Evolutionary conservation across 148 eudicot species (phyloP).

Genomic region (Simmondsia chinensis): DNA sequence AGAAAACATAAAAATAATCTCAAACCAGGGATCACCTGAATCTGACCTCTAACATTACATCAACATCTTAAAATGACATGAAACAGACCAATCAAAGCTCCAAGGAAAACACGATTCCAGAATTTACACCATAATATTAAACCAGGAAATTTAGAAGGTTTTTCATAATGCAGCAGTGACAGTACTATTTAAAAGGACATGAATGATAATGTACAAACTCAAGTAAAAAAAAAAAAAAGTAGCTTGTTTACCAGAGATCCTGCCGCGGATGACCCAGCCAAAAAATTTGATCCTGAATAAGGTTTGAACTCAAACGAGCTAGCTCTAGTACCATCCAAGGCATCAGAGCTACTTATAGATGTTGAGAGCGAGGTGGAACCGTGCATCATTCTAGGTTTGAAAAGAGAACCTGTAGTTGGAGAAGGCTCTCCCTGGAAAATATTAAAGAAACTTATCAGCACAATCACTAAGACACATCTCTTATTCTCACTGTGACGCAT

Average conservation of each 20-base stretch:
- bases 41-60: too few species aligned
- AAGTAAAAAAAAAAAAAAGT: too few species aligned
- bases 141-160: too few species aligned
- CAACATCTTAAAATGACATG: too few species aligned
- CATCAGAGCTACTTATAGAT: slow-evolving; percentile 31
- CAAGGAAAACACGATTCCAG: too few species aligned
- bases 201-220: too few species aligned
- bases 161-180: too few species aligned
- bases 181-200: too few species aligned
- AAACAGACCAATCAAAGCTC: too few species aligned
- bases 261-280: slow-evolving; percentile 39
- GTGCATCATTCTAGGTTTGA: slow-evolving; percentile 63
- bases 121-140: too few species aligned
- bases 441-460: slow-evolving; percentile 13
- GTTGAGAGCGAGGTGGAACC: slow-evolving; percentile 38
- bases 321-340: slow-evolving; percentile 32
- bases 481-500: slow-evolving; percentile 9
- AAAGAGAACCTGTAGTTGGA: slow-evolving; percentile 94
- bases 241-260: slow-evolving; percentile 53
- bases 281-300: slow-evolving; percentile 45
- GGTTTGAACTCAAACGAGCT: slow-evolving; percentile 78
- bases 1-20: too few species aligned
- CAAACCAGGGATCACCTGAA: too few species aligned
- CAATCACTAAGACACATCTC: not conserved
- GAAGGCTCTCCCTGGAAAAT: slow-evolving; percentile 91